Evolutionary conservation across 352 stramenopile genomes (phyloP).

Genomic region (Blastocystis sp.): DNA sequence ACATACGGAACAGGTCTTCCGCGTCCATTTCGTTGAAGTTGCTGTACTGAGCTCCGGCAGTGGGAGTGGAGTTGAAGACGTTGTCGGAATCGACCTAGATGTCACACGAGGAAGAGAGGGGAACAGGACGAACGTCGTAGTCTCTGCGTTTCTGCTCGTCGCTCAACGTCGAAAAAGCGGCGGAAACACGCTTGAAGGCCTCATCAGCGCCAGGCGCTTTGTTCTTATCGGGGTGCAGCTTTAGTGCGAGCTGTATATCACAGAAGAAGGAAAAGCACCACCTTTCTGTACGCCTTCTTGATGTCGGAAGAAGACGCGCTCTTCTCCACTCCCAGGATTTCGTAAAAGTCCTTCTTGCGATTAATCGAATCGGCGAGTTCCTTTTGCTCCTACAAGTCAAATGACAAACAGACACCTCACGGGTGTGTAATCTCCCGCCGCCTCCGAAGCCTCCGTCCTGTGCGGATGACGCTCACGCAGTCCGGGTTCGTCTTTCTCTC

Average conservation of each 20-base stretch:
- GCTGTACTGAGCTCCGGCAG: not conserved
- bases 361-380: slow-evolving; percentile 86
- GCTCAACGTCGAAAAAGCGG: slow-evolving; percentile 90
- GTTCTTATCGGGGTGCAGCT: slow-evolving; percentile 92
- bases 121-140: slow-evolving; percentile 81
- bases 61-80: not conserved
- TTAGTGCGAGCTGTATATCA: slow-evolving; percentile 82
- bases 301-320: slow-evolving; percentile 84
- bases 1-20: slow-evolving; percentile 53
- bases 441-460: not conserved
- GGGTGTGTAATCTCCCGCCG: not conserved
- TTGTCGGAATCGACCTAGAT: not conserved
- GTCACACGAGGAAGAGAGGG: not conserved
- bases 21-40: slow-evolving; percentile 19
- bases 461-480: not conserved
- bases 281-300: slow-evolving; percentile 89
- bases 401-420: not conserved
- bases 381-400: slow-evolving; percentile 49
- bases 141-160: slow-evolving; percentile 85
- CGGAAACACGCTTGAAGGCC: slow-evolving; percentile 92
- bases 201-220: slow-evolving; percentile 92
- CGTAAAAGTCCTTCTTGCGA: slow-evolving; percentile 85
- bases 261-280: slow-evolving; percentile 75
- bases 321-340: slow-evolving; percentile 83
- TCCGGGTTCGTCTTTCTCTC: not conserved